A percentile compares a stretch with the other conserved stretches of the same genome.
These are phyloP conservation scores for Apiospora hydei DNA, from an alignment of 2,329 filamentous ascomycete genomes.

Conservation along the genomic window DNA sequence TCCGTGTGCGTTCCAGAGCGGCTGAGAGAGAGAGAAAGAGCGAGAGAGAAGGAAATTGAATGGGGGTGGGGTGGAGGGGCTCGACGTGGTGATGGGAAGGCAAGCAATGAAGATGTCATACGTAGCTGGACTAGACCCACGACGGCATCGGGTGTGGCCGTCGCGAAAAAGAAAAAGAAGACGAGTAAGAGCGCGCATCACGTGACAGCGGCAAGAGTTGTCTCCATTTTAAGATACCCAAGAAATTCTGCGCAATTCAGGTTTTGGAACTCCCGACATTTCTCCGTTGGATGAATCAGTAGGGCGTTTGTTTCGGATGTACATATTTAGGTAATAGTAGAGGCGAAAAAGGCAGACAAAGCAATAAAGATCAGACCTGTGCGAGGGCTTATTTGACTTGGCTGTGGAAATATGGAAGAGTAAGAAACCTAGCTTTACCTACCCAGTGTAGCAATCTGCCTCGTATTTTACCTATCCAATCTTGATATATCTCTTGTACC, in stretches of 20 bases:
- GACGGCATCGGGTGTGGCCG: background rate
- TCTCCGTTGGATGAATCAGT: background rate
- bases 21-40: too few relatives aligned
- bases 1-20: background rate
- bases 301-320: background rate
- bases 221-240: constrained; percentile 8
- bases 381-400: background rate
- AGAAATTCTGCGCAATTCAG: background rate
- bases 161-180: background rate
- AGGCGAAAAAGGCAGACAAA: background rate
- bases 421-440: background rate
- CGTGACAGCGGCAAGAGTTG: background rate
- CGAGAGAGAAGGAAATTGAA: background rate
- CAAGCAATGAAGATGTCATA: background rate
- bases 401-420: background rate
- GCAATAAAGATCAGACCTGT: background rate
- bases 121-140: background rate
- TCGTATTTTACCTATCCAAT: background rate
- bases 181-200: background rate
- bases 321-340: background rate
- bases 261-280: background rate
- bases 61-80: background rate
- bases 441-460: too few relatives aligned
- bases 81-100: background rate
- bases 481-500: background rate